A percentile compares a stretch with the other conserved stretches of the same genome.
These are phyloP conservation scores for Graphium sp. DNA, from an alignment of 2,329 filamentous ascomycete genomes.

Conservation along the genomic window DNA sequence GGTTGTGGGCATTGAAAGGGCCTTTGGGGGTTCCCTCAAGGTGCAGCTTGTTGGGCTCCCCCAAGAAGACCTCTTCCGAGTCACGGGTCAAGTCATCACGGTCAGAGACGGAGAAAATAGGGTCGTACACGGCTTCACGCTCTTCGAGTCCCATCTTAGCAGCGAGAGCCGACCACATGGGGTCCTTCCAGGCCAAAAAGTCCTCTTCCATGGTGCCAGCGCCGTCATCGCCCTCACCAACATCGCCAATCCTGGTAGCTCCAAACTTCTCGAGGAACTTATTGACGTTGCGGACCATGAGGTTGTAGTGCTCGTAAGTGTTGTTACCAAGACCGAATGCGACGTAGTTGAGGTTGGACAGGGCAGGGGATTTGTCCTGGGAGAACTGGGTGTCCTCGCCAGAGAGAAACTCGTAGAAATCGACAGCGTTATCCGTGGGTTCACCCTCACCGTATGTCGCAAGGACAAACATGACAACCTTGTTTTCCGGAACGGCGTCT, in stretches of 20 bases:
- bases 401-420: slow-evolving; percentile 94
- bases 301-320: slow-evolving; percentile 99
- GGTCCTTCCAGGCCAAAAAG: slow-evolving; percentile 97
- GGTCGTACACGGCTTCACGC: slow-evolving; percentile 90
- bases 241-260: slow-evolving; percentile 66
- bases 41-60: slow-evolving; percentile 92
- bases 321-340: slow-evolving; percentile 96
- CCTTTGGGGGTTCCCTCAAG: slow-evolving; percentile 71
- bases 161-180: slow-evolving; percentile 83
- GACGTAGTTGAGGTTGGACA: slow-evolving; percentile 79
- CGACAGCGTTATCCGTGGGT: slow-evolving; percentile 95
- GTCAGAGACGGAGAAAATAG: slow-evolving; percentile 70
- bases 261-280: slow-evolving; percentile 68
- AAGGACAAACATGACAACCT: slow-evolving; percentile 85
- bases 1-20: slow-evolving; percentile 92
- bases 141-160: slow-evolving; percentile 81
- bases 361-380: slow-evolving; percentile 53
- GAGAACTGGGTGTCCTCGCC: slow-evolving; percentile 70
- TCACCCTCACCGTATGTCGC: slow-evolving; percentile 98
- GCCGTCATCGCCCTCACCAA: slow-evolving; percentile 92
- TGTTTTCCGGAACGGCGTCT: slow-evolving; percentile 75
- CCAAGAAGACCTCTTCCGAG: slow-evolving; percentile 73
- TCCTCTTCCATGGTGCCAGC: slow-evolving; percentile 99
- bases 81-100: slow-evolving; percentile 57
- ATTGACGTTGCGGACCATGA: slow-evolving; percentile 88